Conservation (phyloP, 441 rosid species). For the Corymbia calophylla region DNA sequence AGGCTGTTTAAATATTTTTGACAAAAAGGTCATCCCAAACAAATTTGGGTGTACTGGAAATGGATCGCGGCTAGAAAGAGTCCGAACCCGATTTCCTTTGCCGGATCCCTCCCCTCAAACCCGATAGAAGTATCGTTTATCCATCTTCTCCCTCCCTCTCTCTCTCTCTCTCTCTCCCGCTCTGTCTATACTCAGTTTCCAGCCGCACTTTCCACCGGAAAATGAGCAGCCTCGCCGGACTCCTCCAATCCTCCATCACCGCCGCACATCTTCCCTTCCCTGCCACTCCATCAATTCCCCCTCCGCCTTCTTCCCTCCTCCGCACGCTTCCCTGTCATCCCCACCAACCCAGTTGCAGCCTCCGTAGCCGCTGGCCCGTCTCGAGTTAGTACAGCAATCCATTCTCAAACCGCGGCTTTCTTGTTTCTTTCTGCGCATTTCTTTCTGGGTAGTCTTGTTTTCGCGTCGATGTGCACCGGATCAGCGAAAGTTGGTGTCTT, state of each 20-base stretch:
- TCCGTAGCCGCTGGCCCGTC: neutral
- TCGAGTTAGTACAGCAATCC: neutral
- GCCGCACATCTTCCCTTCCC: neutral
- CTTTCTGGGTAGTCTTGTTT: neutral
- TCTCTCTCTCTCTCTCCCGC: neutral
- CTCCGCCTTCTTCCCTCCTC: neutral
- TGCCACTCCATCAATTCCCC: no score
- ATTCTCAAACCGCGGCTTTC: neutral
- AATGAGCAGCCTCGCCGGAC: neutral
- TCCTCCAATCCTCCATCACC: neutral
- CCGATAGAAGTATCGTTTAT: neutral
- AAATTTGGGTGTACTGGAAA: neutral
- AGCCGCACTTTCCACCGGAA: neutral
- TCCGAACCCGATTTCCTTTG: neutral
- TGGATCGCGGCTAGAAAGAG: neutral
- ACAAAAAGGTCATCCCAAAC: neutral
- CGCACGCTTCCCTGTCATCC: neutral
- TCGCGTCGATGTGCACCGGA: neutral
- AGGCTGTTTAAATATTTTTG: neutral
- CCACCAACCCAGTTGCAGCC: neutral
- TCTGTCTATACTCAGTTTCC: neutral
- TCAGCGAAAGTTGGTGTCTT: neutral
- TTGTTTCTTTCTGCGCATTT: neutral
- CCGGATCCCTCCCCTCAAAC: neutral
- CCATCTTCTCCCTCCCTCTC: neutral